Evolutionary conservation across 352 stramenopile species (phyloP).

Genomic region (Saprolegnia diclina): DNA sequence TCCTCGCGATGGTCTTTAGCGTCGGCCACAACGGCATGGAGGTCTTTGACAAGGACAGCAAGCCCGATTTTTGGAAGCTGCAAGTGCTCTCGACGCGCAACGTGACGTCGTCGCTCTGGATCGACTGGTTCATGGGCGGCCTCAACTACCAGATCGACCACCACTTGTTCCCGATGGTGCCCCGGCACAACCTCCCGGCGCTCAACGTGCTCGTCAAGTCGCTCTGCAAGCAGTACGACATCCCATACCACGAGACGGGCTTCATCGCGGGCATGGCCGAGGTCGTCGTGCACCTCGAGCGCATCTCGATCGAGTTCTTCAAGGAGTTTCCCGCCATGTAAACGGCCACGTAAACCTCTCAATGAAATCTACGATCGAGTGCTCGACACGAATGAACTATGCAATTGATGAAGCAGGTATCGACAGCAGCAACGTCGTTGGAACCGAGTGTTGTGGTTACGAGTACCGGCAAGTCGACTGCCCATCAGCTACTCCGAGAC

Average conservation of each 20-base stretch:
- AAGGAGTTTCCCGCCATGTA: slow-evolving; percentile 98
- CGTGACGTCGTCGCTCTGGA: slow-evolving; percentile 90
- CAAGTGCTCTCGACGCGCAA: slow-evolving; percentile 98
- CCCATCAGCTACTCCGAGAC: no score
- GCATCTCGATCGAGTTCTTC: slow-evolving; percentile 93
- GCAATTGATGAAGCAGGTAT: no score
- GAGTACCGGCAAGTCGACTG: no score
- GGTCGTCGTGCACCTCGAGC: slow-evolving; percentile 90
- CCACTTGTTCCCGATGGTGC: slow-evolving; percentile 97
- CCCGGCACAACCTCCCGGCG: slow-evolving; percentile 93
- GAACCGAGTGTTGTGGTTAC: no score
- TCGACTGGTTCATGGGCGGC: slow-evolving; percentile 98
- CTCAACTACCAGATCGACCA: slow-evolving; percentile 99
- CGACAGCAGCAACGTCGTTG: no score
- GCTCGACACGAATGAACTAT: no score
- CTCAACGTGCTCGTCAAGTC: slow-evolving; percentile 93
- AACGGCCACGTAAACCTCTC: slow-evolving; percentile 33
- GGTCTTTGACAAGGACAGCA: slow-evolving; percentile 92
- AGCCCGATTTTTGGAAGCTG: slow-evolving; percentile 98
- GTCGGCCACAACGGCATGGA: slow-evolving; percentile 98
- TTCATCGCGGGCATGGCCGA: slow-evolving; percentile 91
- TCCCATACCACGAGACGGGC: slow-evolving; percentile 95
- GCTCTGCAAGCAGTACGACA: slow-evolving; percentile 96
- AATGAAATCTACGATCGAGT: no score
- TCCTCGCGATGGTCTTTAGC: slow-evolving; percentile 95